Evolutionary conservation across 495 filamentous ascomycete species (phyloP).

Genomic region (Lentithecium fluviatile): DNA sequence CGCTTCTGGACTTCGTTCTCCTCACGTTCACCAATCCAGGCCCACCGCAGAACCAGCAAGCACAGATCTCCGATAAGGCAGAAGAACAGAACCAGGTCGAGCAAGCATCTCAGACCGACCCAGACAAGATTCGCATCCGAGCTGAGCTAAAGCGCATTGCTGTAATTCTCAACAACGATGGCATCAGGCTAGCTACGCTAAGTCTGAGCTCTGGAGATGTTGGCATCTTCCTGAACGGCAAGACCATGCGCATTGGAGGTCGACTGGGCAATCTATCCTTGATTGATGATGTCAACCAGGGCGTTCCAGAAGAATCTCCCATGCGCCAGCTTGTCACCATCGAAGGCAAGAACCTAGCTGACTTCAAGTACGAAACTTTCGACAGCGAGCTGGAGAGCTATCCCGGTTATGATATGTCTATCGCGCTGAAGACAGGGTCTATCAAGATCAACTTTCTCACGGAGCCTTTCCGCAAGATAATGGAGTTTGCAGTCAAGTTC

Average conservation of each 20-base stretch:
- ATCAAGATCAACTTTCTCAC: conserved; percentile 95
- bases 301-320: conserved; percentile 73
- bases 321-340: conserved; percentile 88
- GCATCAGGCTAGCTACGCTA: conserved; percentile 87
- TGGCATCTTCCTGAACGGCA: conserved; percentile 81
- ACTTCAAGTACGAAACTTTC: conserved; percentile 96
- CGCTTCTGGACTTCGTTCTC: conserved; percentile 93
- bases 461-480: conserved; percentile 96
- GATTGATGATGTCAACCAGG: conserved; percentile 92
- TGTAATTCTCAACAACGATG: conserved; percentile 96
- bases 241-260: conserved; percentile 79
- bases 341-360: conserved; percentile 92
- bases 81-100: conserved; percentile 30
- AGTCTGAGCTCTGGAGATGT: conserved; percentile 89
- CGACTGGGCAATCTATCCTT: conserved; percentile 83
- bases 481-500: conserved; percentile 96
- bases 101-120: conserved; percentile 33
- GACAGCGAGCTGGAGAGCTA: conserved; percentile 71
- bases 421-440: conserved; percentile 85
- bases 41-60: conserved; percentile 40
- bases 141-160: conserved; percentile 88
- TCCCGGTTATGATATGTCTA: conserved; percentile 91
- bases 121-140: conserved; percentile 76
- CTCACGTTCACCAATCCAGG: conserved; percentile 82
- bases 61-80: conserved; percentile 37